phyloP scores from a whole-genome alignment of 2,329 filamentous ascomycete genomes.

The Pestalotiopsis fici region DNA sequence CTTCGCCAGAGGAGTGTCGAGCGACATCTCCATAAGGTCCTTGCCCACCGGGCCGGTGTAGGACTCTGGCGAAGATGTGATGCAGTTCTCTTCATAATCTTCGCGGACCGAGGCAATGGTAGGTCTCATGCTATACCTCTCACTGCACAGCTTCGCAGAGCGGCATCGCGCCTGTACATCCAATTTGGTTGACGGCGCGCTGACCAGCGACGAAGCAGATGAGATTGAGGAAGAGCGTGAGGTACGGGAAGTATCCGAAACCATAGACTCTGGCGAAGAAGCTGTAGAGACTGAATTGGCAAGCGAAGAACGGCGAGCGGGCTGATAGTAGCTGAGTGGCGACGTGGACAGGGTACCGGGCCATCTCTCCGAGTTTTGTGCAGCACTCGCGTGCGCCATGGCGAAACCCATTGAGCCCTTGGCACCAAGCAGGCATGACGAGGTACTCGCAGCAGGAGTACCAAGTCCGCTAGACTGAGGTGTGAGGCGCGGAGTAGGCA shows the following conservation, averaged over 20 bases:
- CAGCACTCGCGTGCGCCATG: slow-evolving; percentile 54
- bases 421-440: slow-evolving; percentile 49
- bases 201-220: slow-evolving; percentile 60
- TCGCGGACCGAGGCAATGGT: slow-evolving; percentile 60
- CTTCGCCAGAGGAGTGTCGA: slow-evolving; percentile 48
- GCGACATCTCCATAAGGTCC: slow-evolving; percentile 48
- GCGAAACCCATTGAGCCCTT: slow-evolving; percentile 61
- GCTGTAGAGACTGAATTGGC: slow-evolving; percentile 64
- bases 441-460: slow-evolving; percentile 61
- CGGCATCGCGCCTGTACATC: slow-evolving; percentile 66
- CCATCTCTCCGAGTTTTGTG: slow-evolving; percentile 56
- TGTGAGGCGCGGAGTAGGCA: slow-evolving; percentile 61
- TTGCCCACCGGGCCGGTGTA: slow-evolving; percentile 56
- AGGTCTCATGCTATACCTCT: slow-evolving; percentile 54
- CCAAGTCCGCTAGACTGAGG: slow-evolving; percentile 56
- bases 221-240: slow-evolving; percentile 68
- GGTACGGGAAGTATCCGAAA: slow-evolving; percentile 62
- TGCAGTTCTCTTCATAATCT: slow-evolving; percentile 50
- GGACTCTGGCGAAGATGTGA: slow-evolving; percentile 58
- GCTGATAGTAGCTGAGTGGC: slow-evolving; percentile 48
- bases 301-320: slow-evolving; percentile 60
- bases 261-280: slow-evolving; percentile 68
- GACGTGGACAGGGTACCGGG: slow-evolving; percentile 49
- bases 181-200: slow-evolving; percentile 60
- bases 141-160: slow-evolving; percentile 57